Base-by-base conservation (phyloP, 2,329 filamentous ascomycete genomes). In the Stachybotrys elegans region DNA sequence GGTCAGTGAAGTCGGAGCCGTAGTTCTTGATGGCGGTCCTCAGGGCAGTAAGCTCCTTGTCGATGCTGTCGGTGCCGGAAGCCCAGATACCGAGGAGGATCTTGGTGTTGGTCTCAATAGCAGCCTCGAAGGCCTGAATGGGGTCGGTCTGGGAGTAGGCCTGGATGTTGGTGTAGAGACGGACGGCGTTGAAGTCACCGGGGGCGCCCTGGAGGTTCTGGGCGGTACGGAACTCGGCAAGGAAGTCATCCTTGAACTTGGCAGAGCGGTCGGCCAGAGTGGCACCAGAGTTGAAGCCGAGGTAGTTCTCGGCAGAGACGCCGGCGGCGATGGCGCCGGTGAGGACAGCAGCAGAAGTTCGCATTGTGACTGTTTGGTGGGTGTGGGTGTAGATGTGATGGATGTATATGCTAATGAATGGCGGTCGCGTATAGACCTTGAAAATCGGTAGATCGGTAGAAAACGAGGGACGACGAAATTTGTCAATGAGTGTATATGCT, bases 121-220 rank as follows among this genome's bases (percentile, higher is more conserved):
- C 82, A 27, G 83, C 83, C 68, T 88, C 86, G 68, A 92, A 79
- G 34, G 90, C 90, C 71, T 88, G 72, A 59, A 95, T 72, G 42
- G 89, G 90, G 65, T 92, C 85, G 54, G 79, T 76, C 70, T 87
- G 76, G 58, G 83, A 71, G 65, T 79, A 70, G 57, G 74, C 75
- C 63, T 79, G 76, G 59, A 83, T 79, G 70, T 79, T 82, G 60
- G 84, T 86, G 72, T 87, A 85, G 23, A 84, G 70, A 42, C 81
- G 78, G 52, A 81, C 73, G 46, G 75, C 68, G 55, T 72, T 77
- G 69, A 81, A 82, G 51, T 65, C 66, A 47, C 76, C 75, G 9
- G 77, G 76, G 21, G 75, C 52, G 27, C 46, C 48, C 37, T 57
- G 51, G 9, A 67, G 61, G 48, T 51, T 51, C 55, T 65, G 60